A percentile compares a stretch with the other conserved stretches of the same genome.
These are phyloP conservation scores for Saturnispora mendoncae DNA, from an alignment of 805 yeast species.

Conservation along the genomic window DNA sequence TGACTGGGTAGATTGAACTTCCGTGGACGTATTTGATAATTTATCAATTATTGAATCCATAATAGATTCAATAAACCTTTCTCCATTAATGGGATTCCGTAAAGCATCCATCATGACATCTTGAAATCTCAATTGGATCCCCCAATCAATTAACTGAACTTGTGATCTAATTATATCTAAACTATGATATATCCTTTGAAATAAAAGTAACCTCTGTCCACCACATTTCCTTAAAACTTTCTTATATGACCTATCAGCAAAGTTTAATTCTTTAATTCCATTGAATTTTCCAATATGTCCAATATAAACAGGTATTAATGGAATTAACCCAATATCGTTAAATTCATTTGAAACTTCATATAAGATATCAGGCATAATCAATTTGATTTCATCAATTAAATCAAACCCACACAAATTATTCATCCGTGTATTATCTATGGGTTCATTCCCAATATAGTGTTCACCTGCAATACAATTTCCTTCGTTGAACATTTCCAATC, in stretches of 20 bases:
- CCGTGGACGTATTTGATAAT: background rate
- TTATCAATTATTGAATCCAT: background rate
- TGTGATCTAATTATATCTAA: constrained; percentile 1
- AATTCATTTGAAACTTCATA: constrained; percentile 4
- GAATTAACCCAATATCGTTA: constrained; percentile 5
- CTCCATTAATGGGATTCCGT: background rate
- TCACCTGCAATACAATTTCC: constrained; percentile 3
- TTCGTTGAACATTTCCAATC: constrained; percentile 11
- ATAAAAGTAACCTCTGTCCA: background rate
- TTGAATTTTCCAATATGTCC: constrained; percentile 7
- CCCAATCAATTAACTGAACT: constrained; percentile 3
- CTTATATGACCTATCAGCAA: constrained; percentile 2
- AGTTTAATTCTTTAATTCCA: background rate
- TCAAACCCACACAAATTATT: constrained; percentile 1
- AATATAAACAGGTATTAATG: constrained; percentile 15
- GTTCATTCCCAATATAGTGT: constrained; percentile 5
- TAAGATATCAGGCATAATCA: constrained; percentile 1
- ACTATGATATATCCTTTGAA: constrained; percentile 3
- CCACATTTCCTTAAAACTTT: background rate
- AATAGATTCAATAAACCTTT: background rate
- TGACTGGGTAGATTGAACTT: background rate
- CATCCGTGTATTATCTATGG: background rate
- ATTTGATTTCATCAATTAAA: constrained; percentile 1
- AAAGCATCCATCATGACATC: background rate
- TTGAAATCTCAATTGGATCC: background rate